Conservation (phyloP, 2,329 filamentous ascomycete genomes). For the Neonectria magnoliae region DNA sequence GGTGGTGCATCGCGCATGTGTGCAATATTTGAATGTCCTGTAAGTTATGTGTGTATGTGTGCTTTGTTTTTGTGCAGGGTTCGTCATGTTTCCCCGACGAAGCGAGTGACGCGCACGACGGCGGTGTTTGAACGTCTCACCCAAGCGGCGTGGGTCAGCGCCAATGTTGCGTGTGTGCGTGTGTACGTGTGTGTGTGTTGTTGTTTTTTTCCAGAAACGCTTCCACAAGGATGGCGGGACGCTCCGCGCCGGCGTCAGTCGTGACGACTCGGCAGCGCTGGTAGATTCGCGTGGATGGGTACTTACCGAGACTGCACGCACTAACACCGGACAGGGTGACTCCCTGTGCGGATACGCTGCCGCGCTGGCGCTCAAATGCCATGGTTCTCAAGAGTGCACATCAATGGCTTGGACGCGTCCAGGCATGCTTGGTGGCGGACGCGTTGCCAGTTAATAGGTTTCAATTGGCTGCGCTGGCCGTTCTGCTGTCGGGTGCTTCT, state of each 20-base stretch:
- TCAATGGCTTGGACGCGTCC: slow-evolving; percentile 18
- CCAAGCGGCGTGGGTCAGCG: slow-evolving; percentile 1
- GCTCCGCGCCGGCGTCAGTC: slow-evolving; percentile 33
- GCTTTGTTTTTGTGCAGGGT: not conserved
- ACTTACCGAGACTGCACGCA: not conserved
- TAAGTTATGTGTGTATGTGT: not conserved
- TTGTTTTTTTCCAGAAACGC: slow-evolving; percentile 24
- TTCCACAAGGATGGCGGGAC: slow-evolving; percentile 33
- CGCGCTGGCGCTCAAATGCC: not conserved
- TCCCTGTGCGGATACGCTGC: not conserved
- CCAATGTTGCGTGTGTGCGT: not conserved
- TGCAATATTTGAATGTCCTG: not conserved
- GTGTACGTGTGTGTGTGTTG: slow-evolving; percentile 10
- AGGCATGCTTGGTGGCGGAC: slow-evolving; percentile 14
- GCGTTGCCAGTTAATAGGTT: slow-evolving; percentile 10
- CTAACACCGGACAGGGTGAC: slow-evolving; percentile 7
- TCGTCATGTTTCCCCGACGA: not conserved
- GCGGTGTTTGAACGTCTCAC: slow-evolving; percentile 1
- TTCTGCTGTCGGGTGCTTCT: slow-evolving; percentile 9
- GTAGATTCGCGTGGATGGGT: not conserved
- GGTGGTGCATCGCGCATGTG: not conserved
- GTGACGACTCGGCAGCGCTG: slow-evolving; percentile 7
- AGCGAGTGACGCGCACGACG: not conserved
- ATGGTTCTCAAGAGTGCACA: not conserved
- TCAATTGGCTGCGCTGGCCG: slow-evolving; percentile 25